phyloP scores from a whole-genome alignment of 2,329 filamentous ascomycete genomes.

The Aquanectria penicillioides region DNA sequence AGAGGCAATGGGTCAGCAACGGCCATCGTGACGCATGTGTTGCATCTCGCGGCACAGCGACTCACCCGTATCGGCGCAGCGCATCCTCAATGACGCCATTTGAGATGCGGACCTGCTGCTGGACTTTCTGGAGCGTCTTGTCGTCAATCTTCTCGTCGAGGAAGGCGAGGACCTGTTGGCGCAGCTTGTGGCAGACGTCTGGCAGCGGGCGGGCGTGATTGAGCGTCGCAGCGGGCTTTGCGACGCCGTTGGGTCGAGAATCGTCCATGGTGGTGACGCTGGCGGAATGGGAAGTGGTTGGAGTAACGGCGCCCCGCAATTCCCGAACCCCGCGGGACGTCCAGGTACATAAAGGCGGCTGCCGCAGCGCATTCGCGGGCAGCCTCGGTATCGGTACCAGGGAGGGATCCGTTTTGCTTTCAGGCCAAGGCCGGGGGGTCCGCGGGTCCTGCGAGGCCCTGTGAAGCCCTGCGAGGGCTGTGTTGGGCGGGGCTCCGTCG shows the following conservation, averaged over 20 bases:
- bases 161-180: slow-evolving; percentile 71
- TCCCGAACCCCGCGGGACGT: slow-evolving; percentile 13
- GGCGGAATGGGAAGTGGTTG: slow-evolving; percentile 18
- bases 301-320: slow-evolving; percentile 16
- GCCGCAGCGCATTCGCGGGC: neutral
- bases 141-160: slow-evolving; percentile 67
- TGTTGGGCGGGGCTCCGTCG: too few relatives aligned
- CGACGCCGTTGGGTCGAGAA: slow-evolving; percentile 21
- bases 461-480: too few relatives aligned
- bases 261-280: slow-evolving; percentile 11
- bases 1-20: neutral
- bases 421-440: too few relatives aligned
- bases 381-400: neutral
- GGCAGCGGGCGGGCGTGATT: slow-evolving; percentile 42
- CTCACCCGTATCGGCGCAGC: slow-evolving; percentile 69
- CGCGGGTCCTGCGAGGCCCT: too few relatives aligned
- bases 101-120: slow-evolving; percentile 78
- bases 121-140: slow-evolving; percentile 69
- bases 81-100: slow-evolving; percentile 80
- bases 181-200: slow-evolving; percentile 62
- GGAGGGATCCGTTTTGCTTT: too few relatives aligned
- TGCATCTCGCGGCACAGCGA: slow-evolving; percentile 1
- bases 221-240: slow-evolving; percentile 13
- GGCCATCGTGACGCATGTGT: slow-evolving; percentile 13
- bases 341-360: neutral